Base-by-base conservation (phyloP, 192 early-diverging fungal genomes). In the Podila epicladia region DNA sequence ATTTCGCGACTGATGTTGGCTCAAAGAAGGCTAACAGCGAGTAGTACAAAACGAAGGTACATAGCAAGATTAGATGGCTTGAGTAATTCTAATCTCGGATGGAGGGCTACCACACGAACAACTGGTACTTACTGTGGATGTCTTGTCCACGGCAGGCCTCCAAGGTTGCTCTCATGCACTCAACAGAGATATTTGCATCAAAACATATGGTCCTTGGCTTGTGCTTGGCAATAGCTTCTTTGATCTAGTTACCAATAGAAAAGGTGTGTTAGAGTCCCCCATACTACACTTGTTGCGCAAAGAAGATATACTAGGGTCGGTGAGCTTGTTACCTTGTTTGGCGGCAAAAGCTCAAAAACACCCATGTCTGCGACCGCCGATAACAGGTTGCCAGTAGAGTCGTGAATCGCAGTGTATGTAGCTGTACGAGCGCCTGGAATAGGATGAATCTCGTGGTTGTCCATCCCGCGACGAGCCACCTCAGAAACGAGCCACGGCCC, bases 331-430 rank as follows among this genome's bases (percentile, higher is more conserved):
- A 89, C 88, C 64, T 78, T 82, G 32, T 28, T 57, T 3, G 63
- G 65, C 1, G 74, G 65, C 32, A 95, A 59, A 20, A 80, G 64
- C 17, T 83, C 87, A 77, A 95, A 94, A 22, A 98, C 91, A 35
- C 82, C 84, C 98, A 99, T 99, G 67, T 99, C 98, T 17, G 96
- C 97, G 0, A 98, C 93, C 4, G 95, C 98, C 11, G 87, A 82
- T 0, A 96, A 19, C 28, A 97, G 76, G 20, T 93, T 87, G 11
- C 98, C 98, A 37, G 89, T 72, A 2, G 83, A 53, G 19, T 84
- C 64, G 71, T 96, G 91, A 17, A 99, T 64, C 5, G 95, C 93
- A 61, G 90, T 97, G 82, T 97, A 97, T 1, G 92, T 85, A 0
- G 93, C 96, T 0, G 95, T 98, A 17, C 82, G 77, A 15, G 82